Base-by-base conservation (phyloP, 306 rosid genomes). In the Amphicarpaea edgeworthii region DNA sequence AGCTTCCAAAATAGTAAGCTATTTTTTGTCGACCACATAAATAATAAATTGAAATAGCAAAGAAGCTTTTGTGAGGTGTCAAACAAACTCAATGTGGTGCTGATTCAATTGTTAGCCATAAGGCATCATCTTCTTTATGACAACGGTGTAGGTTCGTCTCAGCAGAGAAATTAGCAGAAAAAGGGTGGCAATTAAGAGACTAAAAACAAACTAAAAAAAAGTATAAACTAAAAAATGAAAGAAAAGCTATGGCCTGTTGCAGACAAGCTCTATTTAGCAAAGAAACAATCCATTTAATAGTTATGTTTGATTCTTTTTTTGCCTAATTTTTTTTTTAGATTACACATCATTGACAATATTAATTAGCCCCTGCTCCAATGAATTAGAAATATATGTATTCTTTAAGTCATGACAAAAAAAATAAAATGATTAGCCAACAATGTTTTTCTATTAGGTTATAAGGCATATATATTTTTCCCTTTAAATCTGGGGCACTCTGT, bases 111-210 rank as follows among this genome's bases (percentile, higher is more conserved):
- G 3, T 6, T 38, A 57, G 1, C 60, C 38, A 21, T 3, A 17
- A 10, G 43, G 65, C 54, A 76, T 76, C 54, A 76, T 76, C 41
- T 75, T 47, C 72, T 59, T 73, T 76, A 21, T 20, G 26, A 21
- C 42, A 76, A 6, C n/a, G 73, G 64, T 37, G 15, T 64, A 75
- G 19, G 30, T 75, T 75, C 42, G 21, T 19, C 43, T 3, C 68
- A 1, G 26, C 2, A 40, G 24, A 58, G 2, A 58, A 57, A 8
- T 26, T 46, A n/a, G 23, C 30, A 40, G 11, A n/a, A 41, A 57
- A 7, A 40, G 3, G 3, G 12, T 40, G 0, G 55, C 1, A 21
- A 20, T 3, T 28, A 28, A 28, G 26, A 51, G 26, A 51, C 58
- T 51, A 50, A 16, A 16, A 51, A 9, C 2, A 51, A 51, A 14